Conservation (phyloP, 257 asterid genomes). For the Haberlea rhodopensis region DNA sequence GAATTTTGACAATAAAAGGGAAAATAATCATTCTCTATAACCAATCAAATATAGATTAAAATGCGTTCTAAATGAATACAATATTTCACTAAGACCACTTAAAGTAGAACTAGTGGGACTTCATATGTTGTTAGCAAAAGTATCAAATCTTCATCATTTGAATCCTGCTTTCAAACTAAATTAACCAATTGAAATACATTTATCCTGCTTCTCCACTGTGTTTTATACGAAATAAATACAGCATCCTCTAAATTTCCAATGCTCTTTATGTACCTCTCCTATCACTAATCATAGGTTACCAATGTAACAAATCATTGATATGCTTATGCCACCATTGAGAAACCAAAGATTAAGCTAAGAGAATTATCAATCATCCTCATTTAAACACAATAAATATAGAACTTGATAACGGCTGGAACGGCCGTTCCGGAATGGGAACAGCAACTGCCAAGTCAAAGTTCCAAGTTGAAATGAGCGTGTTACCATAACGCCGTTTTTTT, state of each 20-base stretch:
- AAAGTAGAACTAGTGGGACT: background rate
- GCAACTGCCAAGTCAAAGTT: too few relatives aligned
- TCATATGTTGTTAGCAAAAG: background rate
- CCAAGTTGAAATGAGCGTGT: too few relatives aligned
- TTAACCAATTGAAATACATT: background rate
- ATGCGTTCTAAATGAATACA: background rate
- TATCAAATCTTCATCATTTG: too few relatives aligned
- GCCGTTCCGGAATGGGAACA: too few relatives aligned
- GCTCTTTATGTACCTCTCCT: background rate
- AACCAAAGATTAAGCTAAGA: background rate
- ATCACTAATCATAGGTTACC: background rate
- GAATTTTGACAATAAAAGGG: background rate
- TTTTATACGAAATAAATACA: too few relatives aligned
- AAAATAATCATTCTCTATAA: background rate
- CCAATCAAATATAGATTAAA: background rate
- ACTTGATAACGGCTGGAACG: too few relatives aligned
- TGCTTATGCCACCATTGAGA: background rate
- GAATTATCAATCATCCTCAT: background rate
- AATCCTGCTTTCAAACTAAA: too few relatives aligned
- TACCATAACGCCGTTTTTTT: too few relatives aligned
- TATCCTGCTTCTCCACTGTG: background rate
- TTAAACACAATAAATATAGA: too few relatives aligned
- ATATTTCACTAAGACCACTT: background rate
- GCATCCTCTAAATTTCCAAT: background rate
- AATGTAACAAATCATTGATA: background rate